Evolutionary conservation across 352 stramenopile genomes (phyloP).

Genomic region (Chrysophaeum taylorii): DNA sequence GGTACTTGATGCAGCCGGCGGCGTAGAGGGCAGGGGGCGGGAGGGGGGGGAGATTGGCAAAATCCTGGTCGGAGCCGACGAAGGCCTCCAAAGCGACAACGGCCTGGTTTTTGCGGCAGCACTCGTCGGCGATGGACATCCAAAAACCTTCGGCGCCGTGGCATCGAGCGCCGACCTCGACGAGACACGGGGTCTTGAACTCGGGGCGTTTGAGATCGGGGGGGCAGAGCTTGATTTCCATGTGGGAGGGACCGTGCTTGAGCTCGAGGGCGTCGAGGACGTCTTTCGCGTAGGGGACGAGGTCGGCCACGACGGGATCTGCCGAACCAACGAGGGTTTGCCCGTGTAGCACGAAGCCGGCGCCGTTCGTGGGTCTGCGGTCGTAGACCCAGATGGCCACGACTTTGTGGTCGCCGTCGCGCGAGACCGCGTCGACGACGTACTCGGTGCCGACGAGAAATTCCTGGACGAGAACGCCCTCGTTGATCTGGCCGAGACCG

Average conservation of each 20-base stretch:
- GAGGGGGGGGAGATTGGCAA: conserved; percentile 66
- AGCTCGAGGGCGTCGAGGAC: conserved; percentile 44
- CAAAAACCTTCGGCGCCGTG: conserved; percentile 87
- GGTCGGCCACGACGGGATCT: conserved; percentile 39
- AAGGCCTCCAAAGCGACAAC: conserved; percentile 62
- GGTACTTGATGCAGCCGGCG: conserved; percentile 63
- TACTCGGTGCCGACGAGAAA: conserved; percentile 83
- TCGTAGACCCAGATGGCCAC: conserved; percentile 86
- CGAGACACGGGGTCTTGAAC: conserved; percentile 66
- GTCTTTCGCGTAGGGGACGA: conserved; percentile 40
- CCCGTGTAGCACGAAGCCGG: conserved; percentile 72
- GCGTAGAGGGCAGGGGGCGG: conserved; percentile 63
- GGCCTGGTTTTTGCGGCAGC: conserved; percentile 76
- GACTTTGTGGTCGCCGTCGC: conserved; percentile 75
- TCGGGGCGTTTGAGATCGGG: no score
- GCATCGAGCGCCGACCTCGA: conserved; percentile 87
- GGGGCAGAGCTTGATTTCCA: no score
- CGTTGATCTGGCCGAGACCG: conserved; percentile 63
- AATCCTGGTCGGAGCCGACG: conserved; percentile 42
- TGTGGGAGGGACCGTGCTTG: conserved; percentile 41
- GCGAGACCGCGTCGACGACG: conserved; percentile 78
- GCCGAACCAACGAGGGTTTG: conserved; percentile 51
- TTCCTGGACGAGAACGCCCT: conserved; percentile 80
- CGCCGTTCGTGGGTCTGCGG: conserved; percentile 72
- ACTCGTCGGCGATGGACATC: conserved; percentile 72